Evolutionary conservation across 768 basidiomycete genomes (phyloP), one percentile per base, ranked within the genome.

Genomic region (Leucosporidium scottii): DNA sequence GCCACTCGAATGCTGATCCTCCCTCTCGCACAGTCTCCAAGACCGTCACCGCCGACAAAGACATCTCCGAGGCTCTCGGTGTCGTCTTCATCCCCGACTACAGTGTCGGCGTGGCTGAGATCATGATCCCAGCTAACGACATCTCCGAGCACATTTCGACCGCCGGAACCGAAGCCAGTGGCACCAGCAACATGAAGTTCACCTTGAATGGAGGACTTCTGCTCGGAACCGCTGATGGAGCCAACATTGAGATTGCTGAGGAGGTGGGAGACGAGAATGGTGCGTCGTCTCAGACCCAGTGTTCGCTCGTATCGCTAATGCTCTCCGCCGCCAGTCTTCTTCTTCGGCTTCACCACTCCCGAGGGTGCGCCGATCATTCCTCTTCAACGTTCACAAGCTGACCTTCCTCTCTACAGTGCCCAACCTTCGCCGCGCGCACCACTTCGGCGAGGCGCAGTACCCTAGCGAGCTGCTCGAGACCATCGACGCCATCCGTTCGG

Each of bases 51-150:
- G 83, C 81, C 21, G 96, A 98, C 78, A 86, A 88, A 2, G 93
- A 96, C 62, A 89, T 91, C 9, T 77, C 77, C 36, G 87, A 86
- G 74, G 87, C 90, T 67, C 86, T 98, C 71, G 85, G 86, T 56
- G 83, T 98, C 68, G 90, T 88, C 82, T 98, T 98, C 88, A 83
- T 99, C 25, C 93, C 96, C 0, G 94, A 98, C 77, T 99, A 99
- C 80, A 88, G 87, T 1, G 65, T 68, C 30, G 57, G 61, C 8
- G 56, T 70, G 47, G 79, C 79, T 36, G 78, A 80, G 67, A 74
- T 80, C 55, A 67, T 80, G 60, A 75, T 79, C 50, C 80, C 79
- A n/a, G 90, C 94, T 18, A 88, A 89, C 34, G 93, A 98, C 78
- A 89, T 97, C 80, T 88, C 86, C 69, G 91, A 96, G 76, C 94